A percentile compares a stretch with the other conserved stretches of the same genome.
Conservation (phyloP, 805 yeast genomes). For the Wickerhamiella hasegawae region DNA sequence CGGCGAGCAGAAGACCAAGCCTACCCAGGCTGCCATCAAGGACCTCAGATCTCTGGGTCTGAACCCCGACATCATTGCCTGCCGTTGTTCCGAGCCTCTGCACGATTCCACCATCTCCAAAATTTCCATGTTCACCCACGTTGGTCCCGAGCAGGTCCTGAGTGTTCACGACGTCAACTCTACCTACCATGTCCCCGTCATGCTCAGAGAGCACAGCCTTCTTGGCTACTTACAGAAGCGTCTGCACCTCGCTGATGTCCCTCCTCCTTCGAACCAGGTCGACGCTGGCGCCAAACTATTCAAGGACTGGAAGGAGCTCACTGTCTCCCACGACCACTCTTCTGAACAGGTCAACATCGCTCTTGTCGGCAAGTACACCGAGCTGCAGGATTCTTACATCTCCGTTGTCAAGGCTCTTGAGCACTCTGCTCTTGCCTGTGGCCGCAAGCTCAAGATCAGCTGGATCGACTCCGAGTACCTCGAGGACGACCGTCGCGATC, state of each 20-base stretch:
- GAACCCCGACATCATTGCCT: slow-evolving; percentile 92
- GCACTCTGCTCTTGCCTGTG: slow-evolving; percentile 84
- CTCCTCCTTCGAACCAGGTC: slow-evolving; percentile 33
- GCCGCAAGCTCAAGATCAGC: slow-evolving; percentile 66
- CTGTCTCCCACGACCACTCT: slow-evolving; percentile 66
- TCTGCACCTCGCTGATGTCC: slow-evolving; percentile 38
- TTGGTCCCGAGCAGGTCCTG: slow-evolving; percentile 93
- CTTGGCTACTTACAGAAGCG: slow-evolving; percentile 52
- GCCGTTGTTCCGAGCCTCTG: slow-evolving; percentile 79
- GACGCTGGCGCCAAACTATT: slow-evolving; percentile 56
- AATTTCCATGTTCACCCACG: slow-evolving; percentile 98
- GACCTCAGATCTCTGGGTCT: slow-evolving; percentile 92
- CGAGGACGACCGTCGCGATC: slow-evolving; percentile 52
- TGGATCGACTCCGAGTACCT: slow-evolving; percentile 95
- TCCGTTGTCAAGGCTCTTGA: slow-evolving; percentile 92
- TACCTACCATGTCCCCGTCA: slow-evolving; percentile 91
- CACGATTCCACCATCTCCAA: slow-evolving; percentile 79
- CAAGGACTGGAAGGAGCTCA: slow-evolving; percentile 63
- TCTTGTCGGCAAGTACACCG: slow-evolving; percentile 91
- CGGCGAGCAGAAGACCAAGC: slow-evolving; percentile 98
- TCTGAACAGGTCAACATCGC: slow-evolving; percentile 86
- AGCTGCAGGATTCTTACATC: slow-evolving; percentile 85
- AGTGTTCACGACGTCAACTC: slow-evolving; percentile 95
- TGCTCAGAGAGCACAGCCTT: slow-evolving; percentile 76
- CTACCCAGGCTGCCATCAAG: slow-evolving; percentile 97